phyloP scores from a whole-genome alignment of 352 stramenopile genomes.

The Globisporangium middletonii region DNA sequence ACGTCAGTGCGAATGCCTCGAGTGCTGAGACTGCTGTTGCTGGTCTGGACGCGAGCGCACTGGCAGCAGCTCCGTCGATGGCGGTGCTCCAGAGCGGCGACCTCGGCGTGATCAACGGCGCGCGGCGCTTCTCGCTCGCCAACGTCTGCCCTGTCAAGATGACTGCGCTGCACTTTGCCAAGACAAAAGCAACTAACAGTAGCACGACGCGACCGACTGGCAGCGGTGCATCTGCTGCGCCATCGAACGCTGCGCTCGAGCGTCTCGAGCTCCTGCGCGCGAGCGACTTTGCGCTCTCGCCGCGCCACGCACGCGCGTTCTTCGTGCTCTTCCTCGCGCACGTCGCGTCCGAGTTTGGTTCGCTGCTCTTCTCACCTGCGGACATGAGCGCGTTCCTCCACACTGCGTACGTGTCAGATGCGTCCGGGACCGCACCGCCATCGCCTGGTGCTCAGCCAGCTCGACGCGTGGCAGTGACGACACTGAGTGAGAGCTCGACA shows the following conservation, averaged over 20 bases:
- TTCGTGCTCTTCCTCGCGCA: conserved; percentile 37
- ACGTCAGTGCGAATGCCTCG: too few relatives aligned
- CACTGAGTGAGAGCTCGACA: not conserved
- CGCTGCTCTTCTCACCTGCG: conserved; percentile 51
- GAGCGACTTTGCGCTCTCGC: conserved; percentile 36
- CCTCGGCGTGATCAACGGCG: conserved; percentile 45
- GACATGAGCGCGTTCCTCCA: conserved; percentile 58
- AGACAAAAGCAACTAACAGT: not conserved
- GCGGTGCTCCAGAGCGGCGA: conserved; percentile 12
- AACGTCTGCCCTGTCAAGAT: conserved; percentile 10
- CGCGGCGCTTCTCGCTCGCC: conserved; percentile 26
- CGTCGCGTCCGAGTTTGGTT: conserved; percentile 41
- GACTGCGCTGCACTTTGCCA: conserved; percentile 2
- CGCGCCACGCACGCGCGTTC: conserved; percentile 31
- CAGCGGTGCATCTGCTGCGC: too few relatives aligned
- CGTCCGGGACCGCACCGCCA: not conserved
- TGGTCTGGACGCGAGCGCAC: not conserved
- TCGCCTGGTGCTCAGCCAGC: not conserved
- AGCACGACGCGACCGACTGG: too few relatives aligned
- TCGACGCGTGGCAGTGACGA: not conserved
- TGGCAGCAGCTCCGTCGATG: not conserved
- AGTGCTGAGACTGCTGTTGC: not conserved
- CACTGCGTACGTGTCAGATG: conserved; percentile 28
- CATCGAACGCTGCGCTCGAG: conserved; percentile 20
- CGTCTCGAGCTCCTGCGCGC: conserved; percentile 25